phyloP scores from a whole-genome alignment of 495 filamentous ascomycete genomes.

The Neurospora terricola region DNA sequence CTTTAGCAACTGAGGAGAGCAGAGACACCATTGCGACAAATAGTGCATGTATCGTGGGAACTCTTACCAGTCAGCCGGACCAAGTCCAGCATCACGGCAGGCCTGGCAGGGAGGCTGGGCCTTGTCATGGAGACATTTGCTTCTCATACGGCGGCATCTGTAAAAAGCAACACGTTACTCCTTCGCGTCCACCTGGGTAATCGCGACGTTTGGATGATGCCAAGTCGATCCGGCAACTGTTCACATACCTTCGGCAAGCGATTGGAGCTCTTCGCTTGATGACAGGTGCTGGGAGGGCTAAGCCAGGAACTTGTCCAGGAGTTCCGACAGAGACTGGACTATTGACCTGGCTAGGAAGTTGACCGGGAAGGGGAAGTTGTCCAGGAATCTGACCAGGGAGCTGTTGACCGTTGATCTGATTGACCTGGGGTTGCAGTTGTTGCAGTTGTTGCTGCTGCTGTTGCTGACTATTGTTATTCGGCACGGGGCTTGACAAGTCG shows the following conservation, averaged over 20 bases:
- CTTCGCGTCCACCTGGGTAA: neutral
- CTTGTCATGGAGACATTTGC: conserved; percentile 39
- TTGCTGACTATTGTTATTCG: neutral
- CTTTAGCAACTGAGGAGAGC: neutral
- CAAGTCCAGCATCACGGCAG: conserved; percentile 33
- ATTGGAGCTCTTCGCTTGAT: conserved; percentile 38
- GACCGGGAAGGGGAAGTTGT: neutral
- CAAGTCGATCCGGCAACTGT: conserved; percentile 4
- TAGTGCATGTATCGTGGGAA: neutral
- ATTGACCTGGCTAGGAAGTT: neutral
- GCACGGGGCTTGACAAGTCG: neutral
- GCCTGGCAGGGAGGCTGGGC: conserved; percentile 32
- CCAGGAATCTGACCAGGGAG: neutral
- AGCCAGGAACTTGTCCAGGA: conserved; percentile 2
- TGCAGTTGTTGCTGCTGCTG: neutral
- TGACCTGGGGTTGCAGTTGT: neutral
- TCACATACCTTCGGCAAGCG: conserved; percentile 38
- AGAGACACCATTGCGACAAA: neutral
- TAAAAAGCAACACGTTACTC: neutral
- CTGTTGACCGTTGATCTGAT: neutral
- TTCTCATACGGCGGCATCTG: conserved; percentile 41
- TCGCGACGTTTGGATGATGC: neutral
- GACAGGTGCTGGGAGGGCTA: neutral
- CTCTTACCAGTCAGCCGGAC: conserved; percentile 32
- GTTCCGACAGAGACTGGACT: neutral